phyloP scores from a whole-genome alignment of 768 basidiomycete genomes.

The Paxillus rubicundulus region DNA sequence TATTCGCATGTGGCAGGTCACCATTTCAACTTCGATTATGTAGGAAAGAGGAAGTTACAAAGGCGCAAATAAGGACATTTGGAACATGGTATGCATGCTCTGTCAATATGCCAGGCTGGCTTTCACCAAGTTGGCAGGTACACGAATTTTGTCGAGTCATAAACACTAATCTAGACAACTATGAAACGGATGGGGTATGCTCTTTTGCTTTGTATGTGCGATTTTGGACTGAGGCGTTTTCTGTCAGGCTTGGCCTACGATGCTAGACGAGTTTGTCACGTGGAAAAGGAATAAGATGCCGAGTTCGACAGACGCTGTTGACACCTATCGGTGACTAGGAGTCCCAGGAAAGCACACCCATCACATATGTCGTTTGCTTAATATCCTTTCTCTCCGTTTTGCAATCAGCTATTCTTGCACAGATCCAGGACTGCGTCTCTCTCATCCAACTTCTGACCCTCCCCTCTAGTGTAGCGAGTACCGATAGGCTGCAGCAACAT shows the following conservation, averaged over 20 bases:
- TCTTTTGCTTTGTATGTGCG: not conserved
- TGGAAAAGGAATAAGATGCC: slow-evolving; percentile 49
- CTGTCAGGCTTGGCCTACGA: slow-evolving; percentile 74
- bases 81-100: slow-evolving; percentile 65
- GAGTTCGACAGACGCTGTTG: slow-evolving; percentile 1
- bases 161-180: slow-evolving; percentile 56
- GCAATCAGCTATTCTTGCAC: slow-evolving; percentile 4
- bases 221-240: slow-evolving; percentile 1
- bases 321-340: not conserved
- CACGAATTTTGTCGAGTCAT: slow-evolving; percentile 73
- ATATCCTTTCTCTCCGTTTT: slow-evolving; percentile 3
- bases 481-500: slow-evolving; percentile 3
- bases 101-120: not conserved
- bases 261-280: slow-evolving; percentile 73
- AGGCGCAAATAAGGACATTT: slow-evolving; percentile 80
- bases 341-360: slow-evolving; percentile 3
- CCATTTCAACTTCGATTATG: not conserved
- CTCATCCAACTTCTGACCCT: not conserved
- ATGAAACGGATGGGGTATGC: slow-evolving; percentile 74
- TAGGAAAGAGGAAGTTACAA: slow-evolving; percentile 59
- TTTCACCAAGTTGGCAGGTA: slow-evolving; percentile 44
- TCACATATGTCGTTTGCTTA: slow-evolving; percentile 13
- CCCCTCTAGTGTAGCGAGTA: slow-evolving; percentile 4
- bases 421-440: not conserved
- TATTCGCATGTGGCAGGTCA: not conserved